Evolutionary conservation across 768 basidiomycete genomes (phyloP).

Genomic region (Crucibulum laeve): DNA sequence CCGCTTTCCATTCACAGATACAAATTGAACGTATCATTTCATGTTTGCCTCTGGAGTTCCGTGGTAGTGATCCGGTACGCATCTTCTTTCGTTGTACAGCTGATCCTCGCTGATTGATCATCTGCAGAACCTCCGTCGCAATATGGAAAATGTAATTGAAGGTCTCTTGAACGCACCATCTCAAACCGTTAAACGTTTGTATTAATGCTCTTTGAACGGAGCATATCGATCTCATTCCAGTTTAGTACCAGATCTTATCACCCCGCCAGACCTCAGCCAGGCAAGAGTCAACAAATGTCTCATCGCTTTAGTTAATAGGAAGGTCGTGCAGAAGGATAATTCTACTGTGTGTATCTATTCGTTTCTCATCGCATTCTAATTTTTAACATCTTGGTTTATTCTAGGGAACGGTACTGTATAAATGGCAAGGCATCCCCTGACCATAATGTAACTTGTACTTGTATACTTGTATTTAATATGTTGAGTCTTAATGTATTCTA

Average conservation of each 20-base stretch:
- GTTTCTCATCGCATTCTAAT: neutral
- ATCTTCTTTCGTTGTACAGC: neutral
- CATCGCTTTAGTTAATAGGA: conserved; percentile 85
- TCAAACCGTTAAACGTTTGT: conserved; percentile 59
- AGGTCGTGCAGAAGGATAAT: conserved; percentile 76
- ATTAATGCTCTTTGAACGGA: neutral
- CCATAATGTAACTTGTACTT: too few relatives aligned
- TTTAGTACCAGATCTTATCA: conserved; percentile 73
- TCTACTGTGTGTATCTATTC: conserved; percentile 38
- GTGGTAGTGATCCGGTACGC: conserved; percentile 81
- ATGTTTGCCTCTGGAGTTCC: conserved; percentile 83
- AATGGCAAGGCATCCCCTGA: conserved; percentile 64
- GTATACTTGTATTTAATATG: too few relatives aligned
- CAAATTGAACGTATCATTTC: conserved; percentile 69
- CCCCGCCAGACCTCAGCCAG: conserved; percentile 80
- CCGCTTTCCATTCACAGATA: conserved; percentile 31
- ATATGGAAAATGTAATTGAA: conserved; percentile 80
- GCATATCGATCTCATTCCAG: neutral
- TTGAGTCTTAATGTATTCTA: too few relatives aligned
- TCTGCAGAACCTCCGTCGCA: conserved; percentile 60
- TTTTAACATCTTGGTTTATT: neutral
- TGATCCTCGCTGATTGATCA: conserved; percentile 1
- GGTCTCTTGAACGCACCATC: conserved; percentile 62
- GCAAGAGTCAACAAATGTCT: conserved; percentile 91
- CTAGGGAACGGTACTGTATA: conserved; percentile 65